Evolutionary conservation across 2,329 filamentous ascomycete genomes (phyloP), one percentile per base, ranked within the genome.

Genomic region (Aspergillus pseudoterreus): DNA sequence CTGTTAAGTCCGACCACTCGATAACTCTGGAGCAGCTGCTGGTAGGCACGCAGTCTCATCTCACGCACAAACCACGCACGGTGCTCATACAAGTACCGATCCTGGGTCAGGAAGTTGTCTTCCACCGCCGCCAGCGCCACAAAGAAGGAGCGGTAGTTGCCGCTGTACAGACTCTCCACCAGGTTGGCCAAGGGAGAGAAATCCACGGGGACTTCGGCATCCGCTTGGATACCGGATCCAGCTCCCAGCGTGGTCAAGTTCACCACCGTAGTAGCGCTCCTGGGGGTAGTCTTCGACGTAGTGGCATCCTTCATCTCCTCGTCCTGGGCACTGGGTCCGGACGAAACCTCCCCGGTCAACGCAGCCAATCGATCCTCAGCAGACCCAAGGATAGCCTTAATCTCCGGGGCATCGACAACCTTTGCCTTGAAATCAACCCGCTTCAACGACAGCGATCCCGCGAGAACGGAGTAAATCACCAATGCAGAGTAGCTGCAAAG

Each of bases 341-440:
- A 86, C 1, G 90, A 94, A 49, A 91, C 76, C 30, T 87, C 86
- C 15, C 92, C 91, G 27, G 86, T 85, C 19, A 96, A 78, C 0
- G 90, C 91, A 30, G 90, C 81, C 49, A 96, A 78, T 74, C 92
- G 92, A 67, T 96, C 92, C 63, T 95, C 88, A 21, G 86, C 86
- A 61, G 92, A 86, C 52, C 92, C 94, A 21, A 99, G 83, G 57
- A 99, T 95, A 35, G 94, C 94, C 76, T 94, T 95, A 76, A 99
- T 96, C 76, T 99, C 94, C 11, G 94, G 92, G 6, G 94, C 94
- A 71, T 99, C 94, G 38, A 99, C 92, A 22, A 99, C 94, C 79
- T 97, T 97, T 59, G 89, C 89, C 80, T 99, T 99, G 82, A 99
- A 99, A 73, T 99, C 94, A 32, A 96, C 90, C 45, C 94, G 88